Percentiles rank a stretch among this genome's conserved stretches.
Conservation (phyloP, 176 grass and related monocot species). For the bread wheat (Triticum aestivum) region IWGSC_CS_RefSeq_v2.1 NC_057803.1:412546150-412546649, state of each 20-base stretch:
- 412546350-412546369: slow-evolving; percentile 89
- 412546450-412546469: slow-evolving; percentile 96
- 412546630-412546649: slow-evolving; percentile 97
- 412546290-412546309: not conserved
- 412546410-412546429: slow-evolving; percentile 92
- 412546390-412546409: slow-evolving; percentile 77
- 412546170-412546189: not conserved
- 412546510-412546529: slow-evolving; percentile 4
- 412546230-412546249: not conserved
- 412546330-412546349: slow-evolving; percentile 67
- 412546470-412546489: slow-evolving; percentile 97
- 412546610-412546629: slow-evolving; percentile 86
- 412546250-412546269: not conserved
- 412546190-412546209: not conserved
- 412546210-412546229: not conserved
- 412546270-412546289: not conserved
- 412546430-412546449: slow-evolving; percentile 96
- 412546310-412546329: not conserved
- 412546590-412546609: slow-evolving; percentile 97
- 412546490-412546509: slow-evolving; percentile 7
- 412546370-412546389: slow-evolving; percentile 94
- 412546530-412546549: not conserved
- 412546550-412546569: not conserved
- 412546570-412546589: slow-evolving; percentile 89
- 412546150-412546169: not conserved